Percentiles rank a stretch among this genome's conserved stretches.
These are phyloP conservation scores for Magnusiomyces fungicola DNA, from an alignment of 1,139 yeast genomes.

Conservation along the genomic window DNA sequence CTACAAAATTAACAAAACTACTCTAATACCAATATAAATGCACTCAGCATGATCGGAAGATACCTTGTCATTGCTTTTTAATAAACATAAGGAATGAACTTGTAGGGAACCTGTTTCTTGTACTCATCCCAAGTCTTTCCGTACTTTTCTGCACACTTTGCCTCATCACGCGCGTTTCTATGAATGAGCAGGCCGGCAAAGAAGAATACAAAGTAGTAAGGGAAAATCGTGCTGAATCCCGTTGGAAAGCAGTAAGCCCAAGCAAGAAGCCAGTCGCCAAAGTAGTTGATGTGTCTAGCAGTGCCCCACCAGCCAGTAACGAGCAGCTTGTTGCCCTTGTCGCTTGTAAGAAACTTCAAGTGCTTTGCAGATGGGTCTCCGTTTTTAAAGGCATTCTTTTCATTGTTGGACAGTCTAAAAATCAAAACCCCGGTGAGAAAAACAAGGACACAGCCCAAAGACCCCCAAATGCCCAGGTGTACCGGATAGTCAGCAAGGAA, in stretches of 20 bases:
- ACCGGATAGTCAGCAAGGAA: conserved; percentile 64
- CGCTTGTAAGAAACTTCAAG: conserved; percentile 60
- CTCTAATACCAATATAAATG: not conserved
- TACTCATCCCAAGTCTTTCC: conserved; percentile 82
- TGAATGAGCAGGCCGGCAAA: conserved; percentile 78
- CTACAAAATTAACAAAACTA: too few species aligned
- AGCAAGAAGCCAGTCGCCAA: conserved; percentile 93
- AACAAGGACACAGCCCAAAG: conserved; percentile 36
- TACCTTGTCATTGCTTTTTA: too few species aligned
- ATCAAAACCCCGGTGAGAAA: conserved; percentile 64
- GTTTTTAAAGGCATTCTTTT: conserved; percentile 75
- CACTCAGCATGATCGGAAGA: too few species aligned
- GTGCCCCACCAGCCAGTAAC: conserved; percentile 95
- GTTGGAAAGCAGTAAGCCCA: conserved; percentile 92
- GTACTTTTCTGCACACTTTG: conserved; percentile 79
- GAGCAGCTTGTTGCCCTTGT: conserved; percentile 70
- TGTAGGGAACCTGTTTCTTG: conserved; percentile 72
- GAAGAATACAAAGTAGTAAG: conserved; percentile 80
- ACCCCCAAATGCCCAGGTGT: conserved; percentile 42
- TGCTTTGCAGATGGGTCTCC: conserved; percentile 60
- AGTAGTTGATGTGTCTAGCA: conserved; percentile 88
- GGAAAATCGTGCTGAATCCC: conserved; percentile 70
- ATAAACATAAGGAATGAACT: conserved; percentile 83
- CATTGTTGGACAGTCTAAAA: conserved; percentile 76
- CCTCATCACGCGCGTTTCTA: conserved; percentile 87